Percentiles rank a stretch among this genome's conserved stretches.
Evolutionary conservation across 805 yeast species (phyloP).

Genomic region (Pichia rugopelliculosa): DNA sequence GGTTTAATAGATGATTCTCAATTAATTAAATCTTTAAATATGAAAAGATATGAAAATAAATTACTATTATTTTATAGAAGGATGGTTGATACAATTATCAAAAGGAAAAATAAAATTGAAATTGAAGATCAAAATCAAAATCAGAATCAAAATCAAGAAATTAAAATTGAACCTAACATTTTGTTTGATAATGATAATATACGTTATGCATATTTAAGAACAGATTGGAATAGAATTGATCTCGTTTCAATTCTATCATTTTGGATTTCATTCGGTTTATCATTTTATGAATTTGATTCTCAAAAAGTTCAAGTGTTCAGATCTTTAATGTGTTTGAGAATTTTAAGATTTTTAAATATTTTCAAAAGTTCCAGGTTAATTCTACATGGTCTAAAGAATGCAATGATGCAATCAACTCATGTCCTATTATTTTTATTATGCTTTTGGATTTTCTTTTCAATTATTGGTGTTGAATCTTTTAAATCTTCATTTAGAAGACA

Average conservation of each 20-base stretch:
- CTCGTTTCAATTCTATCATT: slow-evolving; percentile 60
- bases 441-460: slow-evolving; percentile 77
- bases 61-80: slow-evolving; percentile 14
- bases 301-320: slow-evolving; percentile 55
- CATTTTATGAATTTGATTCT: slow-evolving; percentile 42
- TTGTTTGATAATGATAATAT: not conserved
- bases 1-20: slow-evolving; percentile 68
- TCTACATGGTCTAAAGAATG: slow-evolving; percentile 59
- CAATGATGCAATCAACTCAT: slow-evolving; percentile 66
- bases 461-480: slow-evolving; percentile 86
- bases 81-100: not conserved
- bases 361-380: slow-evolving; percentile 74
- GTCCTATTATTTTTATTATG: slow-evolving; percentile 67
- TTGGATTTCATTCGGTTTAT: slow-evolving; percentile 65
- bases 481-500: slow-evolving; percentile 74
- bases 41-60: slow-evolving; percentile 15
- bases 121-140: no score
- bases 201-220: slow-evolving; percentile 49
- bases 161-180: no score
- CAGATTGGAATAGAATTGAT: slow-evolving; percentile 84
- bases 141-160: no score
- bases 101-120: no score
- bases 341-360: slow-evolving; percentile 64
- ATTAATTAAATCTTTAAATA: slow-evolving; percentile 37
- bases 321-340: slow-evolving; percentile 65